Percentiles rank a stretch among this genome's conserved stretches.
Conservation (phyloP, 2,329 filamentous ascomycete species). For the Aspergillus novofumigatus region DNA sequence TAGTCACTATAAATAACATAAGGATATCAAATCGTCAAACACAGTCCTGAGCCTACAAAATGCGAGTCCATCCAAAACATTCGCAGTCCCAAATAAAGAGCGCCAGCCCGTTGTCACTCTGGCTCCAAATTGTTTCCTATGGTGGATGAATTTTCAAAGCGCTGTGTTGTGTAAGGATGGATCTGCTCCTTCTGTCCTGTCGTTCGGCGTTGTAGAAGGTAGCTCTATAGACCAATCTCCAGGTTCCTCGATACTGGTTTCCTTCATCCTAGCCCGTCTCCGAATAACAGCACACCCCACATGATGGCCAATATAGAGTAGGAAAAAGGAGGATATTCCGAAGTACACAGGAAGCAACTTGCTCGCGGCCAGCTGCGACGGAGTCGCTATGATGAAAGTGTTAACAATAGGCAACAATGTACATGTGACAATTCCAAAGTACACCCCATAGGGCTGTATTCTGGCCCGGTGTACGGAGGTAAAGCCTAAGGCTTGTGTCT, state of each 20-base stretch:
- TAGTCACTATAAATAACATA: not conserved
- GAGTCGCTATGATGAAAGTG: constrained; percentile 67
- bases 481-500: constrained; percentile 37
- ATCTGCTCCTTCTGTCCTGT: not conserved
- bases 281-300: constrained; percentile 32
- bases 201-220: not conserved
- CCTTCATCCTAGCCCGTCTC: constrained; percentile 45
- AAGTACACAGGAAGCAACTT: constrained; percentile 62
- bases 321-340: constrained; percentile 57
- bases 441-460: constrained; percentile 63
- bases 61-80: not conserved
- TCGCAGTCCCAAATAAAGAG: not conserved
- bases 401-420: constrained; percentile 65
- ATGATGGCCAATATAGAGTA: constrained; percentile 52
- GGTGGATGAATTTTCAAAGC: not conserved
- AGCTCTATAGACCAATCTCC: not conserved
- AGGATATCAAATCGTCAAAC: not conserved
- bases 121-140: not conserved
- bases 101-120: not conserved
- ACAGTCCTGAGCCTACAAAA: not conserved
- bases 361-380: constrained; percentile 53
- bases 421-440: constrained; percentile 49
- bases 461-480: constrained; percentile 48
- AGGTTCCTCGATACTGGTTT: constrained; percentile 47
- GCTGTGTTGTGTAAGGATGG: not conserved